These are phyloP conservation scores for Leccinum sublutescens DNA, from an alignment of 768 basidiomycete species.

Conservation along the genomic window DNA sequence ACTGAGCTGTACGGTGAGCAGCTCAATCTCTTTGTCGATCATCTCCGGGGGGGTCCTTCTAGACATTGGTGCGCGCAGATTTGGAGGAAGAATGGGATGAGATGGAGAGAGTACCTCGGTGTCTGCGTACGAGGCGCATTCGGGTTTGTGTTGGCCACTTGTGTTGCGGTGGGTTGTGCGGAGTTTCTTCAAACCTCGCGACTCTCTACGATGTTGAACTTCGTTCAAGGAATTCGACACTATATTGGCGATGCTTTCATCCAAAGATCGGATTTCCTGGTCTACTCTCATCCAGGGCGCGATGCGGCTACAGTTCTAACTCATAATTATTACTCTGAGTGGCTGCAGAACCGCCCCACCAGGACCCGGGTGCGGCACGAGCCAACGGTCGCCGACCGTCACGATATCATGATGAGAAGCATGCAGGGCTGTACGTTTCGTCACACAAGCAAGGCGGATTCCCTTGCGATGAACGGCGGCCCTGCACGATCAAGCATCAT, in stretches of 20 bases:
- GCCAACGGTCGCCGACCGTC: neutral
- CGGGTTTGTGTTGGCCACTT: neutral
- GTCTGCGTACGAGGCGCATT: neutral
- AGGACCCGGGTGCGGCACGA: neutral
- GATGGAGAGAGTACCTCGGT: neutral
- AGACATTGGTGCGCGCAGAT: conserved; percentile 15
- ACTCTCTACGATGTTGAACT: neutral
- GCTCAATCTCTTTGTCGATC: conserved; percentile 38
- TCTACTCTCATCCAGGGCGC: neutral
- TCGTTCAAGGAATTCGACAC: neutral
- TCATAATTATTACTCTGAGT: neutral
- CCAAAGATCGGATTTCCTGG: neutral
- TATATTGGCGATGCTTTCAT: neutral
- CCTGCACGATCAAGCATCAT: neutral
- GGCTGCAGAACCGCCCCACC: neutral
- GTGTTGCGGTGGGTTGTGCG: neutral
- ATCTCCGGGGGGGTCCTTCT: conserved; percentile 15
- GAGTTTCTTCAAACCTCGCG: neutral
- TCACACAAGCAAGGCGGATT: neutral
- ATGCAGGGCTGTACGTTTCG: neutral
- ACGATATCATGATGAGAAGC: neutral
- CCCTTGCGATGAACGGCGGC: neutral
- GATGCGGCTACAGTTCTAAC: neutral
- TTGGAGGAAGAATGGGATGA: conserved; percentile 1
- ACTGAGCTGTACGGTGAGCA: conserved; percentile 39